These are phyloP conservation scores for Coprinopsis sp. DNA, from an alignment of 768 basidiomycete genomes.

Conservation along the genomic window DNA sequence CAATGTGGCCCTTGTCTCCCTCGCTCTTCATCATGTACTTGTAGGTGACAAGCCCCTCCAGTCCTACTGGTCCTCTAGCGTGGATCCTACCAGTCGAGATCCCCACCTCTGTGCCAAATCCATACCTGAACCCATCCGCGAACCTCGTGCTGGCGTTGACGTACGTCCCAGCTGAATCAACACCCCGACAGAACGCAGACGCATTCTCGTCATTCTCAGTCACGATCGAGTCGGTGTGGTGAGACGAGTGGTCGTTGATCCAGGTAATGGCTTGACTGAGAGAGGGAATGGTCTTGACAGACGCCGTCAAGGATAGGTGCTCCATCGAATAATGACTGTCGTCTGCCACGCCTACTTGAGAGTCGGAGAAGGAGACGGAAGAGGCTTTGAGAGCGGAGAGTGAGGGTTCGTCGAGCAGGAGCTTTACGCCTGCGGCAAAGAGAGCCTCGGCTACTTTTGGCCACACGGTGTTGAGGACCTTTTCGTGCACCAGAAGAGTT, in stretches of 20 bases:
- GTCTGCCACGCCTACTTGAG: not conserved
- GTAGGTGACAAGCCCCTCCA: constrained; percentile 92
- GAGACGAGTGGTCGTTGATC: constrained; percentile 91
- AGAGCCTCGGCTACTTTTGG: constrained; percentile 71
- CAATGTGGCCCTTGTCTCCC: constrained; percentile 72
- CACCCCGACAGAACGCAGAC: constrained; percentile 75
- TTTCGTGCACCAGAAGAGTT: constrained; percentile 81
- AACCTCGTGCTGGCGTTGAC: constrained; percentile 96
- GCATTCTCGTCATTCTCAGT: constrained; percentile 70
- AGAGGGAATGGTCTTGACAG: constrained; percentile 71
- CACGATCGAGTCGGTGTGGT: constrained; percentile 92
- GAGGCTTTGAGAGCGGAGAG: constrained; percentile 48
- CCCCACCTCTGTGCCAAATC: constrained; percentile 97
- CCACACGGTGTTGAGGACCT: constrained; percentile 72
- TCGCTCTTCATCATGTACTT: constrained; percentile 90
- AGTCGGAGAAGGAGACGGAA: constrained; percentile 40
- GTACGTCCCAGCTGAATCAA: constrained; percentile 90
- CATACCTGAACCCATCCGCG: constrained; percentile 94
- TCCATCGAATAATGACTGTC: constrained; percentile 63
- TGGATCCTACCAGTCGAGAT: constrained; percentile 97
- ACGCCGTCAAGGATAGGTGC: constrained; percentile 80
- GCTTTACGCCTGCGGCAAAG: constrained; percentile 60
- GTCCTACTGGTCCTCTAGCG: constrained; percentile 91
- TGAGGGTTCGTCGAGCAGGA: constrained; percentile 73
- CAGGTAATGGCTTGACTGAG: constrained; percentile 73